These are phyloP conservation scores for Piloderma croceum DNA, from an alignment of 768 basidiomycete genomes.

Conservation along the genomic window DNA sequence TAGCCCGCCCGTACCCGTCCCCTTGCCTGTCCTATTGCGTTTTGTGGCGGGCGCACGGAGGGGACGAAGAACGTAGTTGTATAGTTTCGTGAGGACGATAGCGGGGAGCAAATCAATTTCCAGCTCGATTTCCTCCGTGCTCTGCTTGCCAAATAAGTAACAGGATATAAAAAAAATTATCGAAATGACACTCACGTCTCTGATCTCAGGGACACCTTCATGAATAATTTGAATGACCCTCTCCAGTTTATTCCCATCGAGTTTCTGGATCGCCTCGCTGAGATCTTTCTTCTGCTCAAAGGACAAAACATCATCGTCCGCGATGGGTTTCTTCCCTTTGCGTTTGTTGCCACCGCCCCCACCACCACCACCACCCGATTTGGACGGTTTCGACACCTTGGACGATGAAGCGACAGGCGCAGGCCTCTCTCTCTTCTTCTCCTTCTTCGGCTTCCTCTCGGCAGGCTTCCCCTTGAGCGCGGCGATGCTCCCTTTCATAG, in stretches of 20 bases:
- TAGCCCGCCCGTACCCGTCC: constrained; percentile 81
- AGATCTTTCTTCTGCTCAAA: constrained; percentile 98
- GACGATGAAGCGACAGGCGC: constrained; percentile 58
- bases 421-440: constrained; percentile 55
- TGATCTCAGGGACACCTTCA: constrained; percentile 87
- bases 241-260: constrained; percentile 80
- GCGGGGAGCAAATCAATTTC: constrained; percentile 92
- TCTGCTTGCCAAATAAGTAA: constrained; percentile 39
- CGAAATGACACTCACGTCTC: constrained; percentile 63
- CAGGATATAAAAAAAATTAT: constrained; percentile 9
- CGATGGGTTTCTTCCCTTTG: constrained; percentile 57
- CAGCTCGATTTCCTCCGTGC: constrained; percentile 96
- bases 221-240: constrained; percentile 94
- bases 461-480: constrained; percentile 50
- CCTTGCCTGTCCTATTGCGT: constrained; percentile 65
- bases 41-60: constrained; percentile 46
- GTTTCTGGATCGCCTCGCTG: constrained; percentile 85
- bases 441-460: constrained; percentile 65
- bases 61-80: constrained; percentile 90
- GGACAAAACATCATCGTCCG: constrained; percentile 79
- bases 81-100: constrained; percentile 83
- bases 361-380: constrained; percentile 33
- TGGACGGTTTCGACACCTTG: constrained; percentile 47
- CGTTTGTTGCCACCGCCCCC: constrained; percentile 46
- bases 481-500: constrained; percentile 65